Percentiles rank a stretch among this genome's conserved stretches.
phyloP scores from a whole-genome alignment of 345 rosid species.

The Eucalyptus grandis region DNA sequence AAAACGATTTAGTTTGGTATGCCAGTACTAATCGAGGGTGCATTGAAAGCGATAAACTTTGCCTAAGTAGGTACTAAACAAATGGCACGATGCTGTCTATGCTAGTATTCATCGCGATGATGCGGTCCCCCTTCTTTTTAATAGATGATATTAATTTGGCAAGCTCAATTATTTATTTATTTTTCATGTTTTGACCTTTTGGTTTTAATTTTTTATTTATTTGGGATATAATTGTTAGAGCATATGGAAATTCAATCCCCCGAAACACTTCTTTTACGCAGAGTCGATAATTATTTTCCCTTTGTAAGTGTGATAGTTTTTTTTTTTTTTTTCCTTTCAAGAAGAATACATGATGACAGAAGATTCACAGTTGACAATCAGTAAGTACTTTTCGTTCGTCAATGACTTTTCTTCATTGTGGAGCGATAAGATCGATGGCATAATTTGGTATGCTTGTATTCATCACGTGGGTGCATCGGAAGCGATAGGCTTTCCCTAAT shows the following conservation, averaged over 20 bases:
- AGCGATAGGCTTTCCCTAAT: not conserved
- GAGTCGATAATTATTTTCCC: not conserved
- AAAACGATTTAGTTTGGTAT: too few relatives aligned
- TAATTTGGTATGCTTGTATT: not conserved
- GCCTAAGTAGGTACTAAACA: too few relatives aligned
- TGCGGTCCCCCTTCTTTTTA: too few relatives aligned
- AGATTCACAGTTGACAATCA: too few relatives aligned
- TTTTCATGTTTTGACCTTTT: not conserved
- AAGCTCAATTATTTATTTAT: not conserved
- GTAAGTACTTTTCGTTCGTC: not conserved
- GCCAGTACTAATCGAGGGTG: too few relatives aligned
- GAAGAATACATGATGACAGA: too few relatives aligned
- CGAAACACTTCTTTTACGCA: not conserved
- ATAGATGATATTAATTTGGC: not conserved
- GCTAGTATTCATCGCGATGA: too few relatives aligned
- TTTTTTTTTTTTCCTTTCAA: not conserved
- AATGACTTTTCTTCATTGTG: not conserved
- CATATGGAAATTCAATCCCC: not conserved
- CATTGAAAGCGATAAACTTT: too few relatives aligned
- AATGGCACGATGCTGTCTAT: too few relatives aligned
- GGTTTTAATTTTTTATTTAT: fast-evolving
- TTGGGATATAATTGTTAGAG: not conserved
- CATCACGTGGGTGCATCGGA: not conserved
- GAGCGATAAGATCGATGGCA: not conserved
- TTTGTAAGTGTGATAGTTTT: fast-evolving